Conservation (phyloP, 305 asterid genomes). For the Plantago lanceolata region DNA sequence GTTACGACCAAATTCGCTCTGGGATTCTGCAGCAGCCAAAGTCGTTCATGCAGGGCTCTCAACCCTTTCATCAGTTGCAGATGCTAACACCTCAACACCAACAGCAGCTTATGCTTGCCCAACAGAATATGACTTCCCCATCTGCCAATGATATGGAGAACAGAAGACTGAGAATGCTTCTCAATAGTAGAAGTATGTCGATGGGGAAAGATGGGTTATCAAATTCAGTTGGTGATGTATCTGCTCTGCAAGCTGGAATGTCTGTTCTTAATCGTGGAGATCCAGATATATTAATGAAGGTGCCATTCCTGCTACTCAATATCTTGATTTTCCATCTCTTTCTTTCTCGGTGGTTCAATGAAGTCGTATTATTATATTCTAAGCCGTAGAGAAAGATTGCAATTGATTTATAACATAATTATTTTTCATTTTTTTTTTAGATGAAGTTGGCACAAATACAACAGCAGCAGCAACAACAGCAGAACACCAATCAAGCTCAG, state of each 20-base stretch:
- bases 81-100: slow-evolving; percentile 97
- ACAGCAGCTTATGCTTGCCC: slow-evolving; percentile 92
- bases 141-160: slow-evolving; percentile 74
- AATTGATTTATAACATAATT: neutral
- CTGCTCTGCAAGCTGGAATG: slow-evolving; percentile 8
- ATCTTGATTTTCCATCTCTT: neutral
- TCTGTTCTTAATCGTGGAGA: slow-evolving; percentile 8
- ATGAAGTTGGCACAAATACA: slow-evolving; percentile 48
- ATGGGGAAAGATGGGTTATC: slow-evolving; percentile 15
- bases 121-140: slow-evolving; percentile 85
- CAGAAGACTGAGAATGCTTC: slow-evolving; percentile 76
- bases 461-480: slow-evolving; percentile 37
- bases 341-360: neutral
- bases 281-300: slow-evolving; percentile 15
- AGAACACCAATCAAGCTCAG: slow-evolving; percentile 14
- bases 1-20: slow-evolving; percentile 85
- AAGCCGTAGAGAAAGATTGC: neutral
- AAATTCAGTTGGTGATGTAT: slow-evolving; percentile 11
- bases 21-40: slow-evolving; percentile 96
- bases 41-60: slow-evolving; percentile 89
- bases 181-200: slow-evolving; percentile 11
- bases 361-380: neutral
- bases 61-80: slow-evolving; percentile 85
- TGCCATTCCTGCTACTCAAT: neutral
- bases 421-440: neutral